These are phyloP conservation scores for Penicillium taxi DNA, from an alignment of 495 filamentous ascomycete genomes.

Conservation along the genomic window DNA sequence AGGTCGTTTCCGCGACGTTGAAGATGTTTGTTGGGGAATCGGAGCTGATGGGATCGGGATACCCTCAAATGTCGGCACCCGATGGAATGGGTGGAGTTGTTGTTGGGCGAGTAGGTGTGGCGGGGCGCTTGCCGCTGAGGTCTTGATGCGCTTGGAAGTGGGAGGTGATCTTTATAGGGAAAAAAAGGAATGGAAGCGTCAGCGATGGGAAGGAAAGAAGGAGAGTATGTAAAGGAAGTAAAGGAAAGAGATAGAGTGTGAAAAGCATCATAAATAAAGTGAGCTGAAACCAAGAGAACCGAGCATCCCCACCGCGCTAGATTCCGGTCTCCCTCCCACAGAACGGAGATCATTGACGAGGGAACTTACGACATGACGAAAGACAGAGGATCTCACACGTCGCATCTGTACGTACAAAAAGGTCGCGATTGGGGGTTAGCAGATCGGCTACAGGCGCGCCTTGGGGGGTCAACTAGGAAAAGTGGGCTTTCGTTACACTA, in stretches of 20 bases:
- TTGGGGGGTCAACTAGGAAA: constrained; percentile 30
- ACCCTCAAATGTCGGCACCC: constrained; percentile 33
- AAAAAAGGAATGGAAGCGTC: constrained; percentile 2
- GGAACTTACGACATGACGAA: constrained; percentile 49
- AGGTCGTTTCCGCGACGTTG: constrained; percentile 41
- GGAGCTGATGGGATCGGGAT: constrained; percentile 35
- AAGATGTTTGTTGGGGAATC: constrained; percentile 24
- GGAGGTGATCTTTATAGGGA: constrained; percentile 29
- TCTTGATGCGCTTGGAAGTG: constrained; percentile 39
- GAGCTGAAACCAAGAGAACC: too few species aligned
- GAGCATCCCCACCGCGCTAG: too few species aligned
- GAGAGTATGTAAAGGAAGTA: too few species aligned
- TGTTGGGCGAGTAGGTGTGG: constrained; percentile 36
- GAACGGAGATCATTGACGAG: constrained; percentile 27
- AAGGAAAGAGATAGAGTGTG: constrained; percentile 4
- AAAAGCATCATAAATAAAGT: constrained; percentile 4
- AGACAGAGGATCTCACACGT: constrained; percentile 29
- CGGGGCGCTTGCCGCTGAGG: constrained; percentile 32
- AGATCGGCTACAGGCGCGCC: constrained; percentile 33
- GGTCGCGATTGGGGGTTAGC: constrained; percentile 32
- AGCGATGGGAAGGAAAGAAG: constrained; percentile 2
- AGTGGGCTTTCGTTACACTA: constrained; percentile 36
- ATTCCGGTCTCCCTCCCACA: constrained; percentile 21
- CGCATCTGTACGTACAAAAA: constrained; percentile 39
- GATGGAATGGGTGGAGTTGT: constrained; percentile 37